Evolutionary conservation across 2,329 filamentous ascomycete species (phyloP), one percentile per base, ranked within the genome.

Genomic region (Hypoxylon sp.): DNA sequence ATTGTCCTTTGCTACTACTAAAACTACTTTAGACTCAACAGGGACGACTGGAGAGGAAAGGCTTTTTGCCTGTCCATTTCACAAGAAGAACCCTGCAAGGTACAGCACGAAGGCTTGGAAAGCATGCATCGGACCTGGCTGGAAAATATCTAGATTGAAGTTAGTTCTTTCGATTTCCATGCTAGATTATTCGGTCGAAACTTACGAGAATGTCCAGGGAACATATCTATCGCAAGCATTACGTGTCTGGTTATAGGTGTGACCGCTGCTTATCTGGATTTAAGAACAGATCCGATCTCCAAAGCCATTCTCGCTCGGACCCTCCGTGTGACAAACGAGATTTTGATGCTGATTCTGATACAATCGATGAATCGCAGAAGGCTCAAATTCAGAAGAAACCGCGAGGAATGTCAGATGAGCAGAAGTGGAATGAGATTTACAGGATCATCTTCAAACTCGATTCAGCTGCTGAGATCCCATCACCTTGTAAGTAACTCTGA

Each of bases 381-480:
- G 43, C 38, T 5, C 45, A 63, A 34, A 61, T 73, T 9, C 66
- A 67, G 17, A 73, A 67, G 46, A 69, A 65, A 19, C 36, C 30
- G 10, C 65, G 68, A 21, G 53, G 64, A 1, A 19, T 58, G 11
- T 66, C 68, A 1, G 64, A 72, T 1, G 70, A 66, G 50, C 52
- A 70, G 25, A 71, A 71, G 32, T 73, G 72, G 72, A 55, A 57
- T 3, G 52, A 67, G 10, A 69, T 73, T 2, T 73, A 72, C 19
- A 60, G 64, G 28, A 68, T 64, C 10, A 64, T 72, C 30, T 72
- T 72, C 60, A 61, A 55, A 36, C 46, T 69, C 3, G 62, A 63
- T 19, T 10, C 58, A 6, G 50, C 46, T 21, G 52, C 51, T 14
- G 51, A 72, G 19, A 45, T 69, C 43, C 72, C 72, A 10, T 72